Conservation (phyloP, 768 basidiomycete species). For the Leccinum sublutescens region DNA sequence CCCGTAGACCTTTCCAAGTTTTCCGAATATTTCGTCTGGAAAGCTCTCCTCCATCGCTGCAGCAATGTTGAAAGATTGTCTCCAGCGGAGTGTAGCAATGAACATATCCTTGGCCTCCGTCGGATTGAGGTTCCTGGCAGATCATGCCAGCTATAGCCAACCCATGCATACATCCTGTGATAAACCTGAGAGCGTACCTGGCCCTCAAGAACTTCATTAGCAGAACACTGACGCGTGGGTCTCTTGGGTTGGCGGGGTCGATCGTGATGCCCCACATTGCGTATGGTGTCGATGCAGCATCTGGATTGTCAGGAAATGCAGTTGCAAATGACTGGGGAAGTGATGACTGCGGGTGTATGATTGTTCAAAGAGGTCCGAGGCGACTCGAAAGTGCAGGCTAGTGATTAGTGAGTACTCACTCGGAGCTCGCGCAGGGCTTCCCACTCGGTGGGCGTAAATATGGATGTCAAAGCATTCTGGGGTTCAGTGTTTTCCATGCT, state of each 20-base stretch:
- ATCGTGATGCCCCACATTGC: constrained; percentile 71
- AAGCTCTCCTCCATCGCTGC: constrained; percentile 58
- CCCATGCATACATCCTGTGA: not conserved
- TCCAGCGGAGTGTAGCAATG: constrained; percentile 67
- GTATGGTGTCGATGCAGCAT: constrained; percentile 51
- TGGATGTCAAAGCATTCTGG: constrained; percentile 65
- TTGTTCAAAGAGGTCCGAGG: not conserved
- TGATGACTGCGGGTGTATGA: constrained; percentile 23
- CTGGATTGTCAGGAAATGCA: constrained; percentile 58
- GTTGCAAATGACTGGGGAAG: constrained; percentile 55
- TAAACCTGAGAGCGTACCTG: constrained; percentile 16
- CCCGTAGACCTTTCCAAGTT: constrained; percentile 63
- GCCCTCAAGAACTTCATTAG: constrained; percentile 83
- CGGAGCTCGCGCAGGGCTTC: constrained; percentile 63
- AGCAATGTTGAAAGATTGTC: constrained; percentile 62
- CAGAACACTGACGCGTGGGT: constrained; percentile 70
- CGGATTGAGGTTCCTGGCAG: constrained; percentile 50
- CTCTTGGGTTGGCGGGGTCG: constrained; percentile 51
- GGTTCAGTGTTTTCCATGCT: constrained; percentile 46
- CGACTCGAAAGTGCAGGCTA: not conserved
- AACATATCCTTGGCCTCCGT: constrained; percentile 61
- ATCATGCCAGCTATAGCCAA: not conserved
- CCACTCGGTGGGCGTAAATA: constrained; percentile 76
- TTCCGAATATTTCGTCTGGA: constrained; percentile 60
- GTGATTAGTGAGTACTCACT: constrained; percentile 37